Base-by-base conservation (phyloP, 768 basidiomycete species). In the Gymnopilus junonius region DNA sequence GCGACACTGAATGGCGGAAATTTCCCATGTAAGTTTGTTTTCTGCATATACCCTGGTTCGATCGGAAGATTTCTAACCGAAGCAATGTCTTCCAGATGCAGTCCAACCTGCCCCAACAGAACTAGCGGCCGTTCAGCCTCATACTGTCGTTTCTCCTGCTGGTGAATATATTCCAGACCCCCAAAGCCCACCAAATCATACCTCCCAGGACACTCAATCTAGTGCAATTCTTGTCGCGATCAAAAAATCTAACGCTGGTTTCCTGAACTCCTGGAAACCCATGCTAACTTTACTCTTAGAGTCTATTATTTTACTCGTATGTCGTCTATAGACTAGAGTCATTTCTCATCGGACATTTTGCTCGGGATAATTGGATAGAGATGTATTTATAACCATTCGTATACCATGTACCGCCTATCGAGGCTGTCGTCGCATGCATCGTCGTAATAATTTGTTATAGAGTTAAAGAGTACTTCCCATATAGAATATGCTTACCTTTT, bases 1-100 rank as follows among this genome's bases (percentile, higher is more conserved):
- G 82, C 80, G 1, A 39, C 71, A 35, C 71, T 67, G 12, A 76
- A 78, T 58, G 78, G 78, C 6, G 77, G 79, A 3, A 71, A 76
- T 45, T 82, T 82, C 51, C 76, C 78, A 62, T 68, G 80, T 79
- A 62, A 60, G 73, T 64, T 31, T 25, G 21, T 23, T 4, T 34
- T 17, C 35, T 40, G 50, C 50, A 6, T 50, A 29, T 43, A 23
- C 8, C 43, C 27, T 40, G 55, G 27, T 42, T 55, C 57, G 1
- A 23, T 53, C 27, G 8, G 45, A 29, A 4, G 8, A 7, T 32
- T n/a, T 25, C 37, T 34, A 27, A 61, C 45, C 39, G 31, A 11
- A 53, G 2, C 21, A 11, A 10, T 34, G 11, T 21, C 25, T 20
- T 53, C 3, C 55, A 79, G 77, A 75, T 56, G 77, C 78, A 1